phyloP scores from a whole-genome alignment of 345 rosid species.

The Eucalyptus marginata region DNA sequence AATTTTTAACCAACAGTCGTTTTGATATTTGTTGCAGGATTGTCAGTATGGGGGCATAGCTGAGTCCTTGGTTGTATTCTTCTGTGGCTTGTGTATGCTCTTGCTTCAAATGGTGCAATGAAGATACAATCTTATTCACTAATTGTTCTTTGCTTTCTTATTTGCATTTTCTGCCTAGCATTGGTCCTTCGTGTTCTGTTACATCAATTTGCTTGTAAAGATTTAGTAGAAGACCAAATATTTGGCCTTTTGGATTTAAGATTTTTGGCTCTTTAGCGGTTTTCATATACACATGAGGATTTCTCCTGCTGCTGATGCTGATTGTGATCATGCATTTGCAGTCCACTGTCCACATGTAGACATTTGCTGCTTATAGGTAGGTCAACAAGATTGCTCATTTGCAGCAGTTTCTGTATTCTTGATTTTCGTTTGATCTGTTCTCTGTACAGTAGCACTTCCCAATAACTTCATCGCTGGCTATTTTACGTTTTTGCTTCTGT shows the following conservation, averaged over 20 bases:
- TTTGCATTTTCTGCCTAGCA: background rate
- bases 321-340: no score
- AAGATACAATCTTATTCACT: slow-evolving; percentile 37
- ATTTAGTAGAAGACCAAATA: background rate
- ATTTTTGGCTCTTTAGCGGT: background rate
- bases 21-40: slow-evolving; percentile 40
- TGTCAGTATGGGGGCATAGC: slow-evolving; percentile 94
- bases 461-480: no score
- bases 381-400: no score
- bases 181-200: background rate
- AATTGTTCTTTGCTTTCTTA: background rate
- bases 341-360: no score
- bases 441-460: no score
- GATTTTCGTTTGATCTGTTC: no score
- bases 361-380: no score
- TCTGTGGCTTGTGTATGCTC: slow-evolving; percentile 92
- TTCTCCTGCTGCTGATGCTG: no score
- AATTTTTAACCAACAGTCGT: background rate
- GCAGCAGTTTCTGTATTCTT: no score
- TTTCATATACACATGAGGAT: no score
- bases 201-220: background rate
- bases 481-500: background rate
- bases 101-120: slow-evolving; percentile 99
- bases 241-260: background rate
- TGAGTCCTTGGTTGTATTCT: slow-evolving; percentile 59